Evolutionary conservation across 164 flowering plant genomes (phyloP).

Genomic region (Berberis vulgaris): DNA sequence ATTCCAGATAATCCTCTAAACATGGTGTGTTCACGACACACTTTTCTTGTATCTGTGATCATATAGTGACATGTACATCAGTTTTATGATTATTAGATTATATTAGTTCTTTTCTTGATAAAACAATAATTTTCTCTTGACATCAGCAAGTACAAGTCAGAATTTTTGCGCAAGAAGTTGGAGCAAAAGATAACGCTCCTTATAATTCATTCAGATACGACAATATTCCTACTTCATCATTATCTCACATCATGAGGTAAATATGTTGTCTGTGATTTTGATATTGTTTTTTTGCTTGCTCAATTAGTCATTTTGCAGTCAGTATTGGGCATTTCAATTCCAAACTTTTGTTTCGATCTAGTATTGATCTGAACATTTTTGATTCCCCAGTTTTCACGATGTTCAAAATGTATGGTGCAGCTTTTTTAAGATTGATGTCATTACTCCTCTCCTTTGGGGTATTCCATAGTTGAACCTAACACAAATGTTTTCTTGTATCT

Average conservation of each 20-base stretch:
- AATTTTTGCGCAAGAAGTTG: constrained; percentile 52
- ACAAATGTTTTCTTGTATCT: too few relatives aligned
- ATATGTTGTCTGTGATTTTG: neutral
- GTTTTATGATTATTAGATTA: neutral
- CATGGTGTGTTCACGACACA: constrained; percentile 31
- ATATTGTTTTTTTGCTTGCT: neutral
- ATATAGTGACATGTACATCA: neutral
- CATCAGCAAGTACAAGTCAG: constrained; percentile 33
- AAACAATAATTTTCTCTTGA: too few relatives aligned
- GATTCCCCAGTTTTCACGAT: too few relatives aligned
- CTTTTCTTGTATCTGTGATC: neutral
- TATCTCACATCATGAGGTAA: constrained; percentile 53
- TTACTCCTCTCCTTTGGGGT: too few relatives aligned
- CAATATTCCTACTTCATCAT: constrained; percentile 39
- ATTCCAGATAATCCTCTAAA: constrained; percentile 24
- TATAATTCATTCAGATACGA: constrained; percentile 40
- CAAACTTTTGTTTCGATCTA: too few relatives aligned
- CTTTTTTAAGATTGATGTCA: too few relatives aligned
- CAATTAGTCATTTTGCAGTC: neutral
- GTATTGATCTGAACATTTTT: too few relatives aligned
- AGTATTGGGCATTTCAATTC: neutral
- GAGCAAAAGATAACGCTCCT: constrained; percentile 49
- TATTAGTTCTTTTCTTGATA: too few relatives aligned
- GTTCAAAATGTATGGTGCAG: too few relatives aligned
- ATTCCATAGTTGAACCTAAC: too few relatives aligned